Conservation (phyloP, 371 early-diverging fungal species). For the Rhizopus stolonifer region DNA sequence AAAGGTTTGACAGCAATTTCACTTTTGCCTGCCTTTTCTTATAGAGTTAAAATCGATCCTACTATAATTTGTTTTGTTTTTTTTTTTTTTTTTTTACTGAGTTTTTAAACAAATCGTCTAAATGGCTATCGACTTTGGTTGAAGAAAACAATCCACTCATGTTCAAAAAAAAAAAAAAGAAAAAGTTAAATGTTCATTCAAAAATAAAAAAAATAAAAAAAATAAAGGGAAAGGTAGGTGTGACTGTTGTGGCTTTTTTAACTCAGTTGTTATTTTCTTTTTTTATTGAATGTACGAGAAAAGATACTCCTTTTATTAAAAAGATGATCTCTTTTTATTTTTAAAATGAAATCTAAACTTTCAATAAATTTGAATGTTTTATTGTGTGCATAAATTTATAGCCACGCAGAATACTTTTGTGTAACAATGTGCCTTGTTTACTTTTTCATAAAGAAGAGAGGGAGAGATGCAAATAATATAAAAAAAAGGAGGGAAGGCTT, state of each 20-base stretch:
- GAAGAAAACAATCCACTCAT: constrained; percentile 24
- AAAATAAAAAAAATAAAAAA: neutral
- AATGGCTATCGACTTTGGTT: constrained; percentile 19
- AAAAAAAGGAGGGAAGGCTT: too few species aligned
- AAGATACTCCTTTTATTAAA: too few species aligned
- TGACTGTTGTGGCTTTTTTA: neutral
- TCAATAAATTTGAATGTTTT: too few species aligned
- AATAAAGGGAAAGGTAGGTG: neutral
- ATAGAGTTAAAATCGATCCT: too few species aligned
- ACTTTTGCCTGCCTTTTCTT: constrained; percentile 29
- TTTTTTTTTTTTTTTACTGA: too few species aligned
- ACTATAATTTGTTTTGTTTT: too few species aligned
- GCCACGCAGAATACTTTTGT: constrained; percentile 5
- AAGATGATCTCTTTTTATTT: too few species aligned
- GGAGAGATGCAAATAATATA: too few species aligned
- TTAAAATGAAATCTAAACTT: too few species aligned
- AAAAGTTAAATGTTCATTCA: neutral
- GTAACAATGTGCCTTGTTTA: constrained; percentile 20
- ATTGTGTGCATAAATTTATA: neutral
- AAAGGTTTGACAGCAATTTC: constrained; percentile 25
- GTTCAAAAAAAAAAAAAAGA: constrained; percentile 1
- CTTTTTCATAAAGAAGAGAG: constrained; percentile 10
- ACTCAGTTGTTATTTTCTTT: too few species aligned
- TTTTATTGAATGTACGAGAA: too few species aligned
- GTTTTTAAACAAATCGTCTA: constrained; percentile 23